Base-by-base conservation (phyloP, 345 rosid genomes). In the Pseudoturritis turrita region DNA sequence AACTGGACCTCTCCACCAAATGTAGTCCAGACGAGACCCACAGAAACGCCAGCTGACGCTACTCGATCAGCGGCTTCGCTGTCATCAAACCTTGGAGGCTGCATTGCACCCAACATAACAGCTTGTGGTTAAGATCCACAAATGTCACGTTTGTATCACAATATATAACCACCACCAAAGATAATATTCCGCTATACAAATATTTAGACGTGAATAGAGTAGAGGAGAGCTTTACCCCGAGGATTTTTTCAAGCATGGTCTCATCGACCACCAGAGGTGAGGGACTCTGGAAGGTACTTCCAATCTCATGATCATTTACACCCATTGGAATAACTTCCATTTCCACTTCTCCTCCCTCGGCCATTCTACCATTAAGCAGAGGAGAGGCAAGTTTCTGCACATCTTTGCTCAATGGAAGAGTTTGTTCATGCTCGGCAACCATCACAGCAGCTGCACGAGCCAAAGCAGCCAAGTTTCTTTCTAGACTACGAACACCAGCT, bases 1-100 rank as follows among this genome's bases (percentile, higher is more conserved):
- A 88, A 95, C 78, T 95, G 99, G 41, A 91, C 99, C 83, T 95
- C 99, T 62, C 99, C 99, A 58, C 99, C 99, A 80, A 95, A 85
- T 70, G 86, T 72, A 76, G 99, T 95, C 99, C 99, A 95, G 31
- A 95, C 99, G 58, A 95, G 96, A 68, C 99, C 99, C 59, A 95
- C 96, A 3, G 96, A 89, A 65, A 86, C 85, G 35, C 99, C 99
- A 25, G 99, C 97, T 78, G 83, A 71, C 26, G 93, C 93, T 73
- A 95, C 96, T n/a, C 99, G 87, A 43, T 95, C 96, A 63, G 93
- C 96, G 58, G 96, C 91, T 87, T 95, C 97, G 64, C 53, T 85
- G 68, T 95, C 97, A 83, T 91, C 96, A 79, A 80, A 95, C 71
- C 81, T 83, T 55, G 99, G 99, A 73, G 99, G 97, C 99, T 95